phyloP scores from a whole-genome alignment of 257 asterid genomes.

The Euphrasia confusa region DNA sequence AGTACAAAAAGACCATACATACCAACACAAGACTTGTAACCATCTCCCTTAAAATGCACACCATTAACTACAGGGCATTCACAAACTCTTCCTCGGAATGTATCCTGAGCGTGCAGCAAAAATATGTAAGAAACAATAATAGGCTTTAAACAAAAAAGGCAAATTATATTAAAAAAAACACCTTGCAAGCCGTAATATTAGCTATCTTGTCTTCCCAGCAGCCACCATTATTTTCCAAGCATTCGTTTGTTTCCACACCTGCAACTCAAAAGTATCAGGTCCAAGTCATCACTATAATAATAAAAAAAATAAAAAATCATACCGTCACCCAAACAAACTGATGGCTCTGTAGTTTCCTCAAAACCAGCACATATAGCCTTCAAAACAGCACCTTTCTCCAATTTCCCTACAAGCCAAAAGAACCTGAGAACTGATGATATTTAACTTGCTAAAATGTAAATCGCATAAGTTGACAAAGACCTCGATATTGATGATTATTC shows the following conservation, averaged over 20 bases:
- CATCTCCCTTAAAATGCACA: constrained; percentile 49
- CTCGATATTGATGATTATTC: constrained; percentile 86
- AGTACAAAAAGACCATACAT: neutral
- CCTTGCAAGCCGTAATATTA: constrained; percentile 83
- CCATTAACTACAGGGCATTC: constrained; percentile 30
- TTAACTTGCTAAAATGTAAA: neutral
- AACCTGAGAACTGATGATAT: neutral
- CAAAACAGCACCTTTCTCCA: constrained; percentile 75
- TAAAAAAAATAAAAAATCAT: constrained; percentile 4
- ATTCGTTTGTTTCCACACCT: constrained; percentile 79
- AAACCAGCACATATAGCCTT: constrained; percentile 86
- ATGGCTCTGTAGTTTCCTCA: constrained; percentile 22
- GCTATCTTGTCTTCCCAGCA: constrained; percentile 66
- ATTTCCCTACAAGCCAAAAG: constrained; percentile 46
- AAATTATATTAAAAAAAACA: constrained; percentile 15
- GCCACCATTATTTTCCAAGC: constrained; percentile 73
- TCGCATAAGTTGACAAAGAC: constrained; percentile 32
- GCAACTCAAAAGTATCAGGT: constrained; percentile 25
- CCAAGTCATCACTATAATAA: constrained; percentile 8
- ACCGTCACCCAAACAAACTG: constrained; percentile 11
- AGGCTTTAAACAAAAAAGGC: neutral
- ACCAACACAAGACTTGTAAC: constrained; percentile 47
- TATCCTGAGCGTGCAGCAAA: constrained; percentile 29
- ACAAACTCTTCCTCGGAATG: constrained; percentile 44
- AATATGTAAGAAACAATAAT: constrained; percentile 14